These are phyloP conservation scores for Penstemon davidsonii DNA, from an alignment of 257 asterid genomes.

Conservation along the genomic window DNA sequence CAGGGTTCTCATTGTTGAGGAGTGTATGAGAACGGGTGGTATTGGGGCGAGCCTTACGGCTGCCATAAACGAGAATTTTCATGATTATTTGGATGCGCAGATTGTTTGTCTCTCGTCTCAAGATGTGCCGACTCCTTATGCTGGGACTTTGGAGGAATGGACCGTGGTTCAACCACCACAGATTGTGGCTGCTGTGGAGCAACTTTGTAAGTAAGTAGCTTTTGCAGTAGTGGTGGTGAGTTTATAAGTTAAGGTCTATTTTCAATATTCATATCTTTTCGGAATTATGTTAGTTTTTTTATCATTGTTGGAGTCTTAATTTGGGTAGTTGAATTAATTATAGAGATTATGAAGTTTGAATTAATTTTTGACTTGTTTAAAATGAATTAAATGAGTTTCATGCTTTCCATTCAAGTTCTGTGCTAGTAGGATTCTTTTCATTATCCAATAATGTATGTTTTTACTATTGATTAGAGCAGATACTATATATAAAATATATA, in stretches of 20 bases:
- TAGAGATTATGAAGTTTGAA: no score
- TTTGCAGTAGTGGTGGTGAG: conserved; percentile 21
- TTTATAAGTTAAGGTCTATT: conserved; percentile 17
- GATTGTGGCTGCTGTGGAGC: conserved; percentile 56
- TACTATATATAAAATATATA: no score
- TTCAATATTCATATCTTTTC: neutral
- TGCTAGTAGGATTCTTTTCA: no score
- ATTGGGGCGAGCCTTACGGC: conserved; percentile 62
- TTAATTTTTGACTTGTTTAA: no score
- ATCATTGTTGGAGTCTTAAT: no score
- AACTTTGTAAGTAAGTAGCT: conserved; percentile 36
- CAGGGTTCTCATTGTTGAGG: conserved; percentile 56
- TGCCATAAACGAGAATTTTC: conserved; percentile 55
- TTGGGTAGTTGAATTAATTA: no score
- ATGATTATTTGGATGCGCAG: conserved; percentile 52
- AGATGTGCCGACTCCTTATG: conserved; percentile 61
- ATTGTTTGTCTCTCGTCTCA: conserved; percentile 56
- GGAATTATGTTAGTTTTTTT: no score
- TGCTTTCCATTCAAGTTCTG: no score
- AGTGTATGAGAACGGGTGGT: conserved; percentile 62
- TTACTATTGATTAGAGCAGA: no score
- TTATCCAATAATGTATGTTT: no score
- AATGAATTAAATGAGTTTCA: no score
- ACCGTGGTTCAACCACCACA: conserved; percentile 59
- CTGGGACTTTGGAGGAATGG: conserved; percentile 54